Percentiles rank a stretch among this genome's conserved stretches.
Evolutionary conservation across 371 early-diverging fungal species (phyloP).

Genomic region (Syncephalastrum contaminatum): DNA sequence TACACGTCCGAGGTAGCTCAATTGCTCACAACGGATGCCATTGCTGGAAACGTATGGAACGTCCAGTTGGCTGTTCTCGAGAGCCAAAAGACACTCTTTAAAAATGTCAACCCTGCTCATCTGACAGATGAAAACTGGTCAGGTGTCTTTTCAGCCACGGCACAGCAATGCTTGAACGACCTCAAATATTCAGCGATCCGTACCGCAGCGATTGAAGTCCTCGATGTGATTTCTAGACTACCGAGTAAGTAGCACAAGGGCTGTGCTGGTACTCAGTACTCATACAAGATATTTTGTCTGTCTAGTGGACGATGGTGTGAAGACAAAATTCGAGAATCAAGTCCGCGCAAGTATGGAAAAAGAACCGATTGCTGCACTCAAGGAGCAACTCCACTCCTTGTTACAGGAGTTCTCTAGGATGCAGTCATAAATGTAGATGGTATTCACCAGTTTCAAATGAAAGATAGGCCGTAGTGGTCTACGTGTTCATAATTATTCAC

Average conservation of each 20-base stretch:
- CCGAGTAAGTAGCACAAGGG: not conserved
- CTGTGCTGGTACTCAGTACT: not conserved
- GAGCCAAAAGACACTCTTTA: conserved; percentile 51
- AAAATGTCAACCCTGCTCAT: conserved; percentile 8
- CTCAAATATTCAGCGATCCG: conserved; percentile 50
- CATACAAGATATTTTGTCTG: not conserved
- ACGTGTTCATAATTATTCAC: no score
- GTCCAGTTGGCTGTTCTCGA: conserved; percentile 65
- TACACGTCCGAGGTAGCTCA: no score
- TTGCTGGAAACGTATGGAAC: conserved; percentile 69
- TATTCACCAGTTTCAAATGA: no score
- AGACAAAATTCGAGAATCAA: not conserved
- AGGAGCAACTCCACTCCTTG: conserved; percentile 1
- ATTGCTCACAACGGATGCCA: not conserved
- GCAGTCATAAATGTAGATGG: no score
- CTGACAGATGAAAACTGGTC: conserved; percentile 4
- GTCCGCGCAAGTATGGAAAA: conserved; percentile 3
- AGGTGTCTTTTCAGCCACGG: no score
- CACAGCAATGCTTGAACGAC: conserved; percentile 23
- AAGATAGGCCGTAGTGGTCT: no score
- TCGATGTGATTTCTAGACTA: conserved; percentile 16
- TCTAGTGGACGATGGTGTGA: conserved; percentile 2
- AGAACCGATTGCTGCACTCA: conserved; percentile 7
- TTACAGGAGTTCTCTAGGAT: no score
- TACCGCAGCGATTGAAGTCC: conserved; percentile 36